These are phyloP conservation scores for Geosmithia putterillii DNA, from an alignment of 2,329 filamentous ascomycete genomes.

Conservation along the genomic window DNA sequence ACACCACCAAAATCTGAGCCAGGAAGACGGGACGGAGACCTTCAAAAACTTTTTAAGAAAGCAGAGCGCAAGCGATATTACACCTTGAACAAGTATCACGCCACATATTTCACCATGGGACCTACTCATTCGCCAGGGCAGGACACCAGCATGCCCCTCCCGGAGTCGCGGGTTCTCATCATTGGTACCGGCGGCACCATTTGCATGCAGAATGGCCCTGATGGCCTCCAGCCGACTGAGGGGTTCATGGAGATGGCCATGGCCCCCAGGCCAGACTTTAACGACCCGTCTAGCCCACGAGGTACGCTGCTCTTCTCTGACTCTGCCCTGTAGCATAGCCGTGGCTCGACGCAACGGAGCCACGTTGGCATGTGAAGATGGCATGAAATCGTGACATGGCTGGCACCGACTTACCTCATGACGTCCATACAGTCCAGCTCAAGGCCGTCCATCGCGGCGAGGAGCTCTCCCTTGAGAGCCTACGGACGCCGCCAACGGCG, in stretches of 20 bases:
- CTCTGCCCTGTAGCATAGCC: background rate
- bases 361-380: background rate
- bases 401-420: slow-evolving; percentile 1
- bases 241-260: slow-evolving; percentile 76
- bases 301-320: slow-evolving; percentile 9
- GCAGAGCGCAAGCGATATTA: too few species aligned
- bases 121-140: background rate
- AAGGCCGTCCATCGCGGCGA: slow-evolving; percentile 38
- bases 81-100: too few species aligned
- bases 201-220: slow-evolving; percentile 74
- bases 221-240: slow-evolving; percentile 68
- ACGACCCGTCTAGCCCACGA: slow-evolving; percentile 41
- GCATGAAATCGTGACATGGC: background rate
- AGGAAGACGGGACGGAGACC: too few species aligned
- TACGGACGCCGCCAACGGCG: slow-evolving; percentile 69
- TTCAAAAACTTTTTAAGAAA: too few species aligned
- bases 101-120: background rate
- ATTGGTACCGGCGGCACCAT: slow-evolving; percentile 88
- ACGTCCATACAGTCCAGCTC: slow-evolving; percentile 26
- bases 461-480: slow-evolving; percentile 44
- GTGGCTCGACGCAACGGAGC: background rate
- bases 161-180: slow-evolving; percentile 73
- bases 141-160: slow-evolving; percentile 25
- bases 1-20: too few species aligned
- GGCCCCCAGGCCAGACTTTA: slow-evolving; percentile 73